Conservation (phyloP, 768 basidiomycete genomes). For the Russula sp. region DNA sequence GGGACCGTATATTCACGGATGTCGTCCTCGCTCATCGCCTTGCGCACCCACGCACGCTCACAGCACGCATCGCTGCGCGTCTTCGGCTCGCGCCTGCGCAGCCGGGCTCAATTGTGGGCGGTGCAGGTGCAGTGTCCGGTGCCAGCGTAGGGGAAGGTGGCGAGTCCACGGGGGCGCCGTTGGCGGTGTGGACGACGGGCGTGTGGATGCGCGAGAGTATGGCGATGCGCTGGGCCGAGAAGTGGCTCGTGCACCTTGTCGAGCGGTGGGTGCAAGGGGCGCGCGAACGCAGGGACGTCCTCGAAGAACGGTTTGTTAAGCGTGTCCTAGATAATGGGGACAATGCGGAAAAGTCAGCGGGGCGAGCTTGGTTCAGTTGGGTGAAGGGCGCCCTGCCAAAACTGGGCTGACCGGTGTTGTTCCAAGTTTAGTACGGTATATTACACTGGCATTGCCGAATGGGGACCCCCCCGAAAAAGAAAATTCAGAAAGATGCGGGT, state of each 20-base stretch:
- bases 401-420: background rate
- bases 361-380: constrained; percentile 18
- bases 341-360: background rate
- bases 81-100: background rate
- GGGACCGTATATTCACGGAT: constrained; percentile 93
- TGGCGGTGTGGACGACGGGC: constrained; percentile 68
- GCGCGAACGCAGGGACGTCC: constrained; percentile 14
- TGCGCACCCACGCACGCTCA: constrained; percentile 32
- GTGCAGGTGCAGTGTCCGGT: no score
- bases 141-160: constrained; percentile 23
- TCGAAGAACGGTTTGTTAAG: constrained; percentile 31
- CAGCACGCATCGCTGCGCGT: constrained; percentile 13
- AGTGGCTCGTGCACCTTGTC: constrained; percentile 46
- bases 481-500: no score
- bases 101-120: background rate
- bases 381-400: constrained; percentile 7
- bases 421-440: no score
- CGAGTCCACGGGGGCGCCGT: constrained; percentile 42
- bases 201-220: constrained; percentile 67
- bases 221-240: constrained; percentile 60
- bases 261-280: constrained; percentile 40
- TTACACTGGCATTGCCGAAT: background rate
- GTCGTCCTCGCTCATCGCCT: constrained; percentile 82
- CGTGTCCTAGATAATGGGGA: constrained; percentile 9
- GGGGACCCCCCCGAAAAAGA: background rate